These are phyloP conservation scores for Vitis rupestris DNA, from an alignment of 164 flowering plant genomes.

Conservation along the genomic window DNA sequence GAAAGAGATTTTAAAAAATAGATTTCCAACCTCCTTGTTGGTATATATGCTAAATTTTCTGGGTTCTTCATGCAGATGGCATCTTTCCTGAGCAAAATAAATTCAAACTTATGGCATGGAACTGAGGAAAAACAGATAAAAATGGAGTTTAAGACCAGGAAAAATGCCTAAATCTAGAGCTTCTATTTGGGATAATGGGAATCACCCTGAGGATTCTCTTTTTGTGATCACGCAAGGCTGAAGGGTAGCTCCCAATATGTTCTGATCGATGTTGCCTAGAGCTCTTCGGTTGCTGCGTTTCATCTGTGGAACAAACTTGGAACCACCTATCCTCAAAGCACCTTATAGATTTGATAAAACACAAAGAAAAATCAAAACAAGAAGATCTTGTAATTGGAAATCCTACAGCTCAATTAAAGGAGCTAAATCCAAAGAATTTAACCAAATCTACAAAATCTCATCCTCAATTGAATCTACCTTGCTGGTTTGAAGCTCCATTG, in stretches of 20 bases:
- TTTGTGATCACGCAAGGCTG: background rate
- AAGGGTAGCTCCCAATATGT: constrained; percentile 5
- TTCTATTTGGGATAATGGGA: no score
- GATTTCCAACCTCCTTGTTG: background rate
- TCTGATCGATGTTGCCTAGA: constrained; percentile 12
- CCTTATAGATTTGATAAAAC: background rate
- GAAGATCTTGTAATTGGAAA: background rate
- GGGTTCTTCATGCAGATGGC: background rate
- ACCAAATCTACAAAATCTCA: no score
- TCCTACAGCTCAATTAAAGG: background rate
- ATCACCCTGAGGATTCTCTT: background rate
- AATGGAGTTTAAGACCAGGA: background rate
- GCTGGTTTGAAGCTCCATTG: constrained; percentile 1
- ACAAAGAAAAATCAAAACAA: background rate
- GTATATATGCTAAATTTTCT: background rate
- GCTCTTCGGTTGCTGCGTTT: constrained; percentile 7
- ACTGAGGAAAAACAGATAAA: background rate
- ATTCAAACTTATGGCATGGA: background rate
- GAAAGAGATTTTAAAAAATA: background rate
- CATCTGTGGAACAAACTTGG: constrained; percentile 5
- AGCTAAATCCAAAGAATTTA: no score
- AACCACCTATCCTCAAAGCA: constrained; percentile 1
- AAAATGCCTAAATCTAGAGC: no score
- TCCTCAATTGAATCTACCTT: constrained; percentile 4
- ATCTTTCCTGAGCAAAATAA: constrained; percentile 1